Percentiles rank a stretch among this genome's conserved stretches.
Conservation (phyloP, 805 yeast genomes). For the Kodamaea neixiangensis region DNA sequence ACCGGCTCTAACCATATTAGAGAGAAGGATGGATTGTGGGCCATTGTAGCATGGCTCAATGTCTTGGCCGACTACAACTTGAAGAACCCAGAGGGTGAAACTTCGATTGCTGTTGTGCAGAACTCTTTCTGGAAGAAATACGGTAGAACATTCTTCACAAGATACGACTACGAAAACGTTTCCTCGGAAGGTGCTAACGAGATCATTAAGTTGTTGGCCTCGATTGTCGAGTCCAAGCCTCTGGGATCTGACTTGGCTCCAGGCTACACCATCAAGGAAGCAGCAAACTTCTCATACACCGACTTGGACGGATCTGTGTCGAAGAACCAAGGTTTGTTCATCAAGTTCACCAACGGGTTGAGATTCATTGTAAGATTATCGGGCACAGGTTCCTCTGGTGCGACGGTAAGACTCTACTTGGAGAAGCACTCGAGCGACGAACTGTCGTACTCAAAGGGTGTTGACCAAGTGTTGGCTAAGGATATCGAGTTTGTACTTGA, state of each 20-base stretch:
- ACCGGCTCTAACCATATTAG: slow-evolving; percentile 97
- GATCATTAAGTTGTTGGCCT: slow-evolving; percentile 52
- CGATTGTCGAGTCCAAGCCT: slow-evolving; percentile 29
- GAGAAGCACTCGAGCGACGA: slow-evolving; percentile 76
- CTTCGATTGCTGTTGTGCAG: slow-evolving; percentile 80
- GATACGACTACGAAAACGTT: slow-evolving; percentile 91
- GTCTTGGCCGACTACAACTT: slow-evolving; percentile 80
- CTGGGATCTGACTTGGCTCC: slow-evolving; percentile 52
- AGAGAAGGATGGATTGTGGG: slow-evolving; percentile 98
- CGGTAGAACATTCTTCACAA: slow-evolving; percentile 95
- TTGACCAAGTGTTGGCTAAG: slow-evolving; percentile 65
- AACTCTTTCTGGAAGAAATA: slow-evolving; percentile 84
- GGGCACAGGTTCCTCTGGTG: slow-evolving; percentile 98
- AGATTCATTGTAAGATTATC: slow-evolving; percentile 88
- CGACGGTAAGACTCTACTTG: slow-evolving; percentile 89
- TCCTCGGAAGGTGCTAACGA: slow-evolving; percentile 70
- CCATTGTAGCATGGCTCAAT: slow-evolving; percentile 95
- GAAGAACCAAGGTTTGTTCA: slow-evolving; percentile 81
- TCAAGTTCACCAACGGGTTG: slow-evolving; percentile 77
- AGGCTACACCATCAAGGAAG: slow-evolving; percentile 62
- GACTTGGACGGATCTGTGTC: slow-evolving; percentile 94
- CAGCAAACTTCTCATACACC: slow-evolving; percentile 88
- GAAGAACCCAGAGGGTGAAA: slow-evolving; percentile 55
- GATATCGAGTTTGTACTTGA: slow-evolving; percentile 65
- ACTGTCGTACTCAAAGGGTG: slow-evolving; percentile 48